Evolutionary conservation across 176 grass and related monocot species (phyloP), one percentile per base, ranked within the genome.

Genomic region (Tuctoria greenei): DNA sequence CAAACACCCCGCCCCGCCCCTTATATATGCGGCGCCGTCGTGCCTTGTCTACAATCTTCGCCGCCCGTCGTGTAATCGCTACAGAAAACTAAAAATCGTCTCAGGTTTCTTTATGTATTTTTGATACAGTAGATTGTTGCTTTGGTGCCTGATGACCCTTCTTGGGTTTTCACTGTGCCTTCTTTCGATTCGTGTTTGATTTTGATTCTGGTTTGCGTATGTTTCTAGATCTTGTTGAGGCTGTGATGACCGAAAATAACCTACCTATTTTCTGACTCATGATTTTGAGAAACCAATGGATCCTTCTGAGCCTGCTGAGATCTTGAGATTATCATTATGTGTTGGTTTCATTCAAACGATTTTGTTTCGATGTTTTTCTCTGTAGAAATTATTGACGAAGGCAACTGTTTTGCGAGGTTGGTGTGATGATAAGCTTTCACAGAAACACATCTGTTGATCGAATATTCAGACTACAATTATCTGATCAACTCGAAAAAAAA

Each of bases 391-490:
- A 31, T 12, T 7, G 16, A 36, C 4, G 4, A 1, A 0, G 17
- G 15, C 31, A 20, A 51, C 31, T 2, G 74, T 38, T 62, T 47
- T 23, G 1, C 1, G 0, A 20, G 4, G 86, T 86, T 88, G 87
- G 82, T 76, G 69, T 72, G 87, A 93, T 79, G 87, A 90, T 72
- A 75, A 78, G 0, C 61, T 24, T 89, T 54, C 27, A 28, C 81
- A 69, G 91, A 87, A 89, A 57, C 25, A 14, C 5, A 27, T 23
- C 31, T 52, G 66, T 86, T 87, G 84, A 85, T 78, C 0, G 79
- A 78, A 64, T 46, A 51, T 13, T 82, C 87, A 90, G 81, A 90
- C 87, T 90, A 93, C 87, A 93, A 93, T 87, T 90, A 87, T 93
- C 84, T 90, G 78, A 90, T 87, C 91, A 46, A 73, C 74, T 54